A percentile compares a stretch with the other conserved stretches of the same genome.
These are phyloP conservation scores for Diaporthe nobilis DNA, from an alignment of 2,329 filamentous ascomycete species.

Conservation along the genomic window DNA sequence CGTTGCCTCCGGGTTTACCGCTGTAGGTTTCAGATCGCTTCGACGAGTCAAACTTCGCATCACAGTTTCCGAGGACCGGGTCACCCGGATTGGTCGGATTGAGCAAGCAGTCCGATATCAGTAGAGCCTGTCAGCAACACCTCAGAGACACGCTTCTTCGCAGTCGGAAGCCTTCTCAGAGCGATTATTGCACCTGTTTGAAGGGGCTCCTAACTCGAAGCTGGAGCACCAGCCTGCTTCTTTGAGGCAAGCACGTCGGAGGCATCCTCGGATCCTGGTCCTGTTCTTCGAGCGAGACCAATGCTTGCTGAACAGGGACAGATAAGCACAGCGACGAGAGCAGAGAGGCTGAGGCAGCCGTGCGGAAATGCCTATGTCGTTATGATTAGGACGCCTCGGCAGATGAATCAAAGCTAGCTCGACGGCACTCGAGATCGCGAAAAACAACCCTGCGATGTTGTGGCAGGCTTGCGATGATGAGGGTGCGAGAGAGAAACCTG, in stretches of 20 bases:
- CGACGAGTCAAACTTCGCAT: constrained; percentile 6
- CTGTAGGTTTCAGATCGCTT: neutral
- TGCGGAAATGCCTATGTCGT: neutral
- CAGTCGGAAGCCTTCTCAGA: neutral
- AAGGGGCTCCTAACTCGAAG: neutral
- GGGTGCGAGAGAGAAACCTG: neutral
- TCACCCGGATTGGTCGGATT: neutral
- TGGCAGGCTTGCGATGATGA: neutral
- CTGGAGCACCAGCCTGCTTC: no score
- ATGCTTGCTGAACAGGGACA: neutral
- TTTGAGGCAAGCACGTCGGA: neutral
- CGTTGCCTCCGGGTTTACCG: neutral
- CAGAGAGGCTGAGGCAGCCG: neutral
- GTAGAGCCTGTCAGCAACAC: neutral
- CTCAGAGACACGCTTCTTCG: neutral
- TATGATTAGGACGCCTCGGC: no score
- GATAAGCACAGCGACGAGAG: neutral
- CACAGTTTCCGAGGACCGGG: constrained; percentile 17
- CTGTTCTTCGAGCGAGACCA: neutral
- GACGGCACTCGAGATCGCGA: neutral
- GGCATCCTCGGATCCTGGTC: no score
- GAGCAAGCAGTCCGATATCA: constrained; percentile 3
- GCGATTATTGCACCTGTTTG: neutral
- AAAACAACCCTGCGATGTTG: neutral
- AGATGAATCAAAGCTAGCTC: neutral